These are phyloP conservation scores for Xylaria sp. DNA, from an alignment of 2,329 filamentous ascomycete species.

Conservation along the genomic window DNA sequence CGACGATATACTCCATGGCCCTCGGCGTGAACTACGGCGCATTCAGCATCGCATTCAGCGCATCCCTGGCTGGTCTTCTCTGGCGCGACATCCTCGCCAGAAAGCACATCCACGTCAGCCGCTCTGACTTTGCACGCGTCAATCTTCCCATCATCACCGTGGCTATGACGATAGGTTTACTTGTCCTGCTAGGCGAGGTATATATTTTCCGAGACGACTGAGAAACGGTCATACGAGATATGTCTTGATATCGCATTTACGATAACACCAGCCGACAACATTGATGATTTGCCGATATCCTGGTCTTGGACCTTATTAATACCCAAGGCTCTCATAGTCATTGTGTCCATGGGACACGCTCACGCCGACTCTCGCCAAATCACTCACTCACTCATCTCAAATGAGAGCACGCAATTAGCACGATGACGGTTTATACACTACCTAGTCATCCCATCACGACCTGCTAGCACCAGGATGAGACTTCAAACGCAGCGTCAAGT, in stretches of 20 bases:
- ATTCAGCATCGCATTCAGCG: conserved; percentile 67
- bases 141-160: conserved; percentile 68
- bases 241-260: neutral
- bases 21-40: conserved; percentile 70
- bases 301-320: neutral
- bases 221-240: conserved; percentile 1
- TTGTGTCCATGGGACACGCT: neutral
- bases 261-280: neutral
- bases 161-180: conserved; percentile 53
- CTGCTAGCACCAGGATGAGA: too few species aligned
- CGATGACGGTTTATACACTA: too few species aligned
- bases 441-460: too few species aligned
- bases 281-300: neutral
- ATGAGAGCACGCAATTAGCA: too few species aligned
- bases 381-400: neutral
- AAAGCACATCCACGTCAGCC: conserved; percentile 61
- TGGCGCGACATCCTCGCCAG: conserved; percentile 66
- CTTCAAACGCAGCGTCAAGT: too few species aligned
- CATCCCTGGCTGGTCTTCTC: conserved; percentile 63
- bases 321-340: neutral
- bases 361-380: neutral
- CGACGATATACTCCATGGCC: conserved; percentile 68
- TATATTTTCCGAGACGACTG: conserved; percentile 41
- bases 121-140: conserved; percentile 60
- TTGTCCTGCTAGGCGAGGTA: conserved; percentile 50